Base-by-base conservation (phyloP, 2,329 filamentous ascomycete genomes). In the Lasiodiplodia hormozganensis region DNA sequence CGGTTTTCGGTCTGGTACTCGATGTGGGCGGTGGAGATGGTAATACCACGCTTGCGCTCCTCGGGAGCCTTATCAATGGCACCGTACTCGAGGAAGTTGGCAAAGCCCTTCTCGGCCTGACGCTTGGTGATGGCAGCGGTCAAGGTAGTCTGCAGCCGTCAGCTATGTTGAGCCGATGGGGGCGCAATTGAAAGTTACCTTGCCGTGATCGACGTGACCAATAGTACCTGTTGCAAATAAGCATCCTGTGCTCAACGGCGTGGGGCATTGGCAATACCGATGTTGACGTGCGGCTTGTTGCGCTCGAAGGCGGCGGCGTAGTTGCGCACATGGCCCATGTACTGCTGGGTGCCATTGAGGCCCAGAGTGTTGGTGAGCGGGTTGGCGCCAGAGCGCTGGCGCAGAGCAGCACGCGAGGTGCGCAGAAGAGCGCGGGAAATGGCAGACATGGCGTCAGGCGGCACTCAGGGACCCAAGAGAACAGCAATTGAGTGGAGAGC, bases 41-140 rank as follows among this genome's bases (percentile, higher is more conserved):
- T 99, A 85, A 99, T 99, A 90, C 96, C 96, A 89, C 96, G 95
- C 89, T 98, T 98, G 80, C 96, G 92, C 89, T 99, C 96, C 85
- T 99, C 96, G 73, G 96, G 96, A 67, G 96, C 96, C 87, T 98
- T 99, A 86, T 99, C 96, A 81, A 99, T 99, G 78, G 96, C 86
- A 80, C 93, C 94, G 87, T 99, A 99, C 68, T 98, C 96, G 80
- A 98, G 91, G 86, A 96, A 99, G 85, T 85, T 94, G 80, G 96
- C 96, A 76, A 93, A 86, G 72, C 96, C 95, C 87, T 97, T 97
- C 79, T 95, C 92, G 75, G 96, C 89, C 84, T 98, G 96, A 81
- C 95, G 89, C 87, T 99, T 99, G 78, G 96, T 99, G 85, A 99
- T 99, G 79, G 96, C 96, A 72, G 96, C 96, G 75, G 96, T 98